A percentile compares a stretch with the other conserved stretches of the same genome.
phyloP scores from a whole-genome alignment of 768 basidiomycete genomes.

The Termitomyces sp. region DNA sequence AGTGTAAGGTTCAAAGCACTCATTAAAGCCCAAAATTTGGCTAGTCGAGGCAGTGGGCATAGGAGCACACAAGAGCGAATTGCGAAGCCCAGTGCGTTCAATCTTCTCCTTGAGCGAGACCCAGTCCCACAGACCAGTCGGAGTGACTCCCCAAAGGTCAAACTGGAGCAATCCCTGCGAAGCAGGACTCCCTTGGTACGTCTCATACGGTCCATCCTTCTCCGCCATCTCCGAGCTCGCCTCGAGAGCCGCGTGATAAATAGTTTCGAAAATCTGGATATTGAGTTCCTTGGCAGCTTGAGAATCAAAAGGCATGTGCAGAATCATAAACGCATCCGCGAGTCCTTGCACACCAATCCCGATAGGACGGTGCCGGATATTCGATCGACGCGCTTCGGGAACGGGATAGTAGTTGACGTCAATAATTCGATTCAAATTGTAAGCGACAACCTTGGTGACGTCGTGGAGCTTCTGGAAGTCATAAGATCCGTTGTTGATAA shows the following conservation, averaged over 20 bases:
- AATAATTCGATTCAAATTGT: conserved; percentile 92
- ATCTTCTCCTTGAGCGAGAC: conserved; percentile 80
- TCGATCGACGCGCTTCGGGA: conserved; percentile 84
- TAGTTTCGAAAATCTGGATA: conserved; percentile 96
- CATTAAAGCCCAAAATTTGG: conserved; percentile 97
- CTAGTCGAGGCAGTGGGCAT: conserved; percentile 99
- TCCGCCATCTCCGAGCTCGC: conserved; percentile 85
- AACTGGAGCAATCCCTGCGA: conserved; percentile 85
- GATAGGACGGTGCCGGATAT: conserved; percentile 96
- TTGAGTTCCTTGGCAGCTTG: conserved; percentile 83
- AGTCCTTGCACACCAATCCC: conserved; percentile 97
- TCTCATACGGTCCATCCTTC: conserved; percentile 78
- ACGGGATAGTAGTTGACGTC: conserved; percentile 96
- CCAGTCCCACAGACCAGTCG: conserved; percentile 95
- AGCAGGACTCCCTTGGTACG: conserved; percentile 89
- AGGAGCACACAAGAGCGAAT: conserved; percentile 89
- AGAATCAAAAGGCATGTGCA: conserved; percentile 95
- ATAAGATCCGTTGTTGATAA: conserved; percentile 76
- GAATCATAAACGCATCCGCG: conserved; percentile 96
- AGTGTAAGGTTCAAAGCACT: conserved; percentile 99
- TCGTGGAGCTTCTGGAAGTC: conserved; percentile 96
- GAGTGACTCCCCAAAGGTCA: conserved; percentile 93
- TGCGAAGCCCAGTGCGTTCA: conserved; percentile 73
- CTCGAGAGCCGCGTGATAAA: conserved; percentile 93
- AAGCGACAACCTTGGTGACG: conserved; percentile 87